Evolutionary conservation across 2,329 filamentous ascomycete species (phyloP).

Genomic region (Nemania sp.): DNA sequence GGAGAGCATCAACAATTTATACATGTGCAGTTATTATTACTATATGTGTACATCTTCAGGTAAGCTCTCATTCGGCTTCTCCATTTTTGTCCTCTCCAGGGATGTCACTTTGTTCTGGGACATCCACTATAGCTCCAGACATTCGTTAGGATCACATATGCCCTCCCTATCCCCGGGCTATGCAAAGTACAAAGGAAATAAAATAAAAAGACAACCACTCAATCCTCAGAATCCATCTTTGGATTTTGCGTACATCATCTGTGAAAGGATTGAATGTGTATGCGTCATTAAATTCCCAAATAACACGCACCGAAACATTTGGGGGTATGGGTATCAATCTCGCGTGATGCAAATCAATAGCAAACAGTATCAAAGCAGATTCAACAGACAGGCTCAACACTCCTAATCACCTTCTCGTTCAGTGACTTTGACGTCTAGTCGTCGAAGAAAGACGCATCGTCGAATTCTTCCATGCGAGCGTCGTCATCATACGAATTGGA

Average conservation of each 20-base stretch:
- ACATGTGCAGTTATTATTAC: constrained; percentile 19
- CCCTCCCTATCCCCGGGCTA: constrained; percentile 17
- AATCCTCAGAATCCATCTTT: constrained; percentile 21
- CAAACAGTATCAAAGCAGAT: constrained; percentile 28
- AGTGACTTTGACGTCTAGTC: constrained; percentile 39
- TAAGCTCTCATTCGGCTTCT: constrained; percentile 13
- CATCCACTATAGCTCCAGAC: constrained; percentile 13
- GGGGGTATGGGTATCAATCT: constrained; percentile 31
- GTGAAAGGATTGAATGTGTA: constrained; percentile 21
- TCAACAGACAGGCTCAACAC: constrained; percentile 7
- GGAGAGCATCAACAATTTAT: background rate
- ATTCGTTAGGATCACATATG: constrained; percentile 21
- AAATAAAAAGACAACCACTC: constrained; percentile 8
- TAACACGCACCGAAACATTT: constrained; percentile 17
- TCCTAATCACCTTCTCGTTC: background rate
- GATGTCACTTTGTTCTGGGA: constrained; percentile 9
- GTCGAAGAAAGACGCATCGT: constrained; percentile 63
- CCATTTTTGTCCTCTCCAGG: constrained; percentile 2
- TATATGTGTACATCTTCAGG: constrained; percentile 19
- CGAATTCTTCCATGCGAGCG: constrained; percentile 61
- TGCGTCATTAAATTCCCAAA: constrained; percentile 25
- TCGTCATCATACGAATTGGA: constrained; percentile 63
- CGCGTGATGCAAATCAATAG: constrained; percentile 26
- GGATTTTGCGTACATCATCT: constrained; percentile 15
- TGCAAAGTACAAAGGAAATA: constrained; percentile 30